Conservation (phyloP, 768 basidiomycete species). For the Calocybe cyanea region DNA sequence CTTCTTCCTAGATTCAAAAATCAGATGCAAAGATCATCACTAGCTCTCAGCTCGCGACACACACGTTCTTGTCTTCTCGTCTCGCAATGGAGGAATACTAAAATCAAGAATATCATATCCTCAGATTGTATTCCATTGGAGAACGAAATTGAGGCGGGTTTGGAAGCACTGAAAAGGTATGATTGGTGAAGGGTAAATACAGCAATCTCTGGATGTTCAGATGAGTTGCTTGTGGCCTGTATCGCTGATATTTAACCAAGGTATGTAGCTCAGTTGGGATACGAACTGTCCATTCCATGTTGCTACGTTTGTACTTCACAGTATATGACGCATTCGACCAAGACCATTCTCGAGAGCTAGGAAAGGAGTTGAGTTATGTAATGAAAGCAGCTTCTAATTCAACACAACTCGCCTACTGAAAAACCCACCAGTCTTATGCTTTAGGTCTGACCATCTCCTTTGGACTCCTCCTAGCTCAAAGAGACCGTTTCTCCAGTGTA, state of each 20-base stretch:
- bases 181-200: not conserved
- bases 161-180: not conserved
- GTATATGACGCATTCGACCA: conserved; percentile 1
- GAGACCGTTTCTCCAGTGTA: conserved; percentile 6
- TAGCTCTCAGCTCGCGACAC: no score
- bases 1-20: no score
- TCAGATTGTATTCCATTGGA: not conserved
- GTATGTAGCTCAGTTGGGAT: not conserved
- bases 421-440: not conserved
- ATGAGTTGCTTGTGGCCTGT: conserved; percentile 1
- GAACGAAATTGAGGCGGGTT: not conserved
- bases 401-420: not conserved
- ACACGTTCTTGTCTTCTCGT: conserved; percentile 1
- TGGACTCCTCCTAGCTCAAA: conserved; percentile 6
- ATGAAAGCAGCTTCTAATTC: no score
- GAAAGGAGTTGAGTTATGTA: not conserved
- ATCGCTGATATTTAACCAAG: not conserved
- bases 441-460: not conserved
- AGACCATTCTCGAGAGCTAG: conserved; percentile 5
- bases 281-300: conserved; percentile 2
- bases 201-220: not conserved
- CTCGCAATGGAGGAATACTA: conserved; percentile 10
- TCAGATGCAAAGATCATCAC: no score
- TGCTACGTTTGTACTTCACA: conserved; percentile 1
- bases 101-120: conserved; percentile 9